Percentiles rank a stretch among this genome's conserved stretches.
phyloP scores from a whole-genome alignment of 768 basidiomycete species.

The Cystofilobasidium bisporidii region DNA sequence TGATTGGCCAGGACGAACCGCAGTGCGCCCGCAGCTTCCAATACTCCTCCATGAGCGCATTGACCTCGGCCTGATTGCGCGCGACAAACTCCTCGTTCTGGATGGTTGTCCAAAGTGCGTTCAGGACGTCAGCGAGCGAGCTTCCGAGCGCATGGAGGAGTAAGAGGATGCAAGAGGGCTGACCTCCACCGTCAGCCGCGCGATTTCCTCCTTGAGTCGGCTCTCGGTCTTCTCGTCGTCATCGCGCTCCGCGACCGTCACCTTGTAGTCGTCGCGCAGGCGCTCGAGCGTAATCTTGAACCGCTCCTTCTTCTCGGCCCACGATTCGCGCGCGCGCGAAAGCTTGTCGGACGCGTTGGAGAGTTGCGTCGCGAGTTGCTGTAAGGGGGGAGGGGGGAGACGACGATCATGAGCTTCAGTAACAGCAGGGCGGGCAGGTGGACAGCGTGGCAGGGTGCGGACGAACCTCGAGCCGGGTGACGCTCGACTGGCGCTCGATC shows the following conservation, averaged over 20 bases:
- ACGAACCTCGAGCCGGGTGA: conserved; percentile 57
- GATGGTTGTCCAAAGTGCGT: too few relatives aligned
- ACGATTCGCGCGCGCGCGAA: conserved; percentile 64
- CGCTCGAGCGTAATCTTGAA: conserved; percentile 64
- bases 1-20: conserved; percentile 52
- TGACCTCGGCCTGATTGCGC: conserved; percentile 65
- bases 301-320: conserved; percentile 66
- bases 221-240: conserved; percentile 56
- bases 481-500: conserved; percentile 63
- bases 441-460: not conserved
- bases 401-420: too few relatives aligned
- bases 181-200: conserved; percentile 50
- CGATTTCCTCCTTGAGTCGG: conserved; percentile 57
- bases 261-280: conserved; percentile 64
- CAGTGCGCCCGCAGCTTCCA: conserved; percentile 69
- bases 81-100: conserved; percentile 70
- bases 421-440: too few relatives aligned
- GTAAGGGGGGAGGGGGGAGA: too few relatives aligned
- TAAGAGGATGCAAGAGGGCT: conserved; percentile 10
- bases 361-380: conserved; percentile 70
- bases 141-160: not conserved
- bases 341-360: conserved; percentile 74
- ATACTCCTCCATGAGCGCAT: conserved; percentile 70
- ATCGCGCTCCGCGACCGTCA: conserved; percentile 33
- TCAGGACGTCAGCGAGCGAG: too few relatives aligned